Evolutionary conservation across 805 yeast species (phyloP).

Genomic region (Saccharomycopsis microspora): DNA sequence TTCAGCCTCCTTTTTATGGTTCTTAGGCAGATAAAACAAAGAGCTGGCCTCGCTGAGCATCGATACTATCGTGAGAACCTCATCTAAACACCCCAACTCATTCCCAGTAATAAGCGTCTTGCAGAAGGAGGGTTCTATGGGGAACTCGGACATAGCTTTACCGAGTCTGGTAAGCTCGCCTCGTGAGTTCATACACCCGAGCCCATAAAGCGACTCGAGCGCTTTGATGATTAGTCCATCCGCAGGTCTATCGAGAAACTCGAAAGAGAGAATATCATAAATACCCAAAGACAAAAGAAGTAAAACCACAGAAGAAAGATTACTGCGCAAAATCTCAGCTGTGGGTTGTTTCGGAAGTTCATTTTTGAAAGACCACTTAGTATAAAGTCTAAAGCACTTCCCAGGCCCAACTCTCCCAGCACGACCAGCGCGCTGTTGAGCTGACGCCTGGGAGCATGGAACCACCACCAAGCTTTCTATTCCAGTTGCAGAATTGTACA

Average conservation of each 20-base stretch:
- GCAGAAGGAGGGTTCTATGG: constrained; percentile 84
- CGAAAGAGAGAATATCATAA: constrained; percentile 69
- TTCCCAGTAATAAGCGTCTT: constrained; percentile 47
- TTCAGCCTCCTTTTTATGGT: constrained; percentile 55
- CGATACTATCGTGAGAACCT: constrained; percentile 62
- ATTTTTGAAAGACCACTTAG: constrained; percentile 68
- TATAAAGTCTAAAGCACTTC: constrained; percentile 79
- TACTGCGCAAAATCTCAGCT: constrained; percentile 87
- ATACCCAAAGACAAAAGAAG: constrained; percentile 76
- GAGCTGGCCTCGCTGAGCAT: constrained; percentile 76
- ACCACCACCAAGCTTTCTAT: constrained; percentile 80
- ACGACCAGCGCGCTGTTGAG: constrained; percentile 94
- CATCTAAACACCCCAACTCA: constrained; percentile 42
- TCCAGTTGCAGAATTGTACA: constrained; percentile 77
- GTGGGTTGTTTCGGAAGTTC: constrained; percentile 73
- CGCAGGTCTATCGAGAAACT: constrained; percentile 86
- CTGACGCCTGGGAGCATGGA: constrained; percentile 91
- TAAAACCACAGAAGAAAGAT: constrained; percentile 65
- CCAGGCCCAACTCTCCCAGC: constrained; percentile 99
- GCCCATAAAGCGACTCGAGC: constrained; percentile 67
- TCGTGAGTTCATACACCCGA: constrained; percentile 74
- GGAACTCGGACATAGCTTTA: constrained; percentile 79
- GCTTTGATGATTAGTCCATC: constrained; percentile 62
- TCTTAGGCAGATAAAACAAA: constrained; percentile 60
- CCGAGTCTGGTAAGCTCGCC: constrained; percentile 77